These are phyloP conservation scores for Carex myosuroides DNA, from an alignment of 176 grass and related monocot species.

Conservation along the genomic window DNA sequence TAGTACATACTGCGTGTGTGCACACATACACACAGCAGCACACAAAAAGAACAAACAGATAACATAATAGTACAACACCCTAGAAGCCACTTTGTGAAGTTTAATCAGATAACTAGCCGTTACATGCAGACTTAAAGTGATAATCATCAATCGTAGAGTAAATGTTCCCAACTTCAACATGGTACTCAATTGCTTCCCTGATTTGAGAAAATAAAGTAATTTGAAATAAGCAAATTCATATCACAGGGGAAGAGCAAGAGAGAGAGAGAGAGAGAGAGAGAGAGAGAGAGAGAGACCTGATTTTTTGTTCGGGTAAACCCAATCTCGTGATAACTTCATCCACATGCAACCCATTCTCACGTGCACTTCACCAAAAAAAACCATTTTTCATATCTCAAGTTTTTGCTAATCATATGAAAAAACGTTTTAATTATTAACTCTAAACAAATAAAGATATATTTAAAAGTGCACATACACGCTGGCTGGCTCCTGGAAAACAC, in stretches of 20 bases:
- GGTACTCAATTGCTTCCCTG: constrained; percentile 39
- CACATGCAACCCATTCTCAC: constrained; percentile 52
- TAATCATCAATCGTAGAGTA: constrained; percentile 86
- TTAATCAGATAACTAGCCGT: constrained; percentile 41
- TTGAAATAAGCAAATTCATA: not conserved
- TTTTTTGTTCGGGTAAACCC: constrained; percentile 29
- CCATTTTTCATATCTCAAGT: too few species aligned
- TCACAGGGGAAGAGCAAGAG: not conserved
- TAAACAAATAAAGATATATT: constrained; percentile 1
- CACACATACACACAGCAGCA: not conserved
- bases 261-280: not conserved
- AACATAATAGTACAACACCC: not conserved
- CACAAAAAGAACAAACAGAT: not conserved
- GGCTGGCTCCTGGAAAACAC: constrained; percentile 66
- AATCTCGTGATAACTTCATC: constrained; percentile 41
- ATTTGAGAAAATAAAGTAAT: constrained; percentile 7
- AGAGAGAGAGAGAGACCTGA: constrained; percentile 37
- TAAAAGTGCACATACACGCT: constrained; percentile 31
- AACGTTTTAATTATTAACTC: constrained; percentile 2
- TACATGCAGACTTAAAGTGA: constrained; percentile 65
- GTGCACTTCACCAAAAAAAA: constrained; percentile 30
- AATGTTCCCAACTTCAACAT: constrained; percentile 46
- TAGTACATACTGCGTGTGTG: not conserved
- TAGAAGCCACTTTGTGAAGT: not conserved
- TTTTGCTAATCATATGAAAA: not conserved